phyloP scores from a whole-genome alignment of 2,329 filamentous ascomycete species.

The Penicillium fuscoglaucum region DNA sequence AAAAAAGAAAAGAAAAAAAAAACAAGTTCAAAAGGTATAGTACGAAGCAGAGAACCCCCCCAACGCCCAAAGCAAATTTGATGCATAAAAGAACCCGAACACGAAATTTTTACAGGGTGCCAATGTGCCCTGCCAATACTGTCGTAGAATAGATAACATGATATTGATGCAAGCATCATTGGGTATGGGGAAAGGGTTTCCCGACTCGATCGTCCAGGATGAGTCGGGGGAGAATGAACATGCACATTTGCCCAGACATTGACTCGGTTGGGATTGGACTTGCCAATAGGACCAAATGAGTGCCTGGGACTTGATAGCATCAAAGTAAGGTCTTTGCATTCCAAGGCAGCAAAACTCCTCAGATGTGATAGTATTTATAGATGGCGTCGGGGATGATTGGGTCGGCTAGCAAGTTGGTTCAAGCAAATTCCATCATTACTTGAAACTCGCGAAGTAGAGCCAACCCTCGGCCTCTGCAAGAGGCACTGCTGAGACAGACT shows the following conservation, averaged over 20 bases:
- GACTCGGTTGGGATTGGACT: not conserved
- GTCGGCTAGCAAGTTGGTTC: not conserved
- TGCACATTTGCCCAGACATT: slow-evolving; percentile 1
- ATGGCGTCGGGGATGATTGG: not conserved
- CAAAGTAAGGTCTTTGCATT: not conserved
- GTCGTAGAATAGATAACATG: slow-evolving; percentile 22
- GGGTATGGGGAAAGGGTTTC: slow-evolving; percentile 11
- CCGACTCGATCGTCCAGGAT: slow-evolving; percentile 17
- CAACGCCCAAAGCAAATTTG: slow-evolving; percentile 12
- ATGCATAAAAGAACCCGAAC: slow-evolving; percentile 17
- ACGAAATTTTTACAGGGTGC: slow-evolving; percentile 13
- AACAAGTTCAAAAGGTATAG: slow-evolving; percentile 25
- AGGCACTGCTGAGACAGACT: not conserved
- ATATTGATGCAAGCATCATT: slow-evolving; percentile 27
- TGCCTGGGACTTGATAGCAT: not conserved
- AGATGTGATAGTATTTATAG: not conserved
- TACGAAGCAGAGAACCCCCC: slow-evolving; percentile 15
- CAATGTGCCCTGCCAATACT: slow-evolving; percentile 11
- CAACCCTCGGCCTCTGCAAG: not conserved
- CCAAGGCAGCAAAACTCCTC: not conserved
- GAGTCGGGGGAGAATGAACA: slow-evolving; percentile 4
- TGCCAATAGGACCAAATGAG: not conserved
- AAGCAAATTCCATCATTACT: slow-evolving; percentile 13
- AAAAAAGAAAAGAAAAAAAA: slow-evolving; percentile 2
- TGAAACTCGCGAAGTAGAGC: not conserved